These are phyloP conservation scores for Lactarius psammicola DNA, from an alignment of 768 basidiomycete genomes.

Conservation along the genomic window DNA sequence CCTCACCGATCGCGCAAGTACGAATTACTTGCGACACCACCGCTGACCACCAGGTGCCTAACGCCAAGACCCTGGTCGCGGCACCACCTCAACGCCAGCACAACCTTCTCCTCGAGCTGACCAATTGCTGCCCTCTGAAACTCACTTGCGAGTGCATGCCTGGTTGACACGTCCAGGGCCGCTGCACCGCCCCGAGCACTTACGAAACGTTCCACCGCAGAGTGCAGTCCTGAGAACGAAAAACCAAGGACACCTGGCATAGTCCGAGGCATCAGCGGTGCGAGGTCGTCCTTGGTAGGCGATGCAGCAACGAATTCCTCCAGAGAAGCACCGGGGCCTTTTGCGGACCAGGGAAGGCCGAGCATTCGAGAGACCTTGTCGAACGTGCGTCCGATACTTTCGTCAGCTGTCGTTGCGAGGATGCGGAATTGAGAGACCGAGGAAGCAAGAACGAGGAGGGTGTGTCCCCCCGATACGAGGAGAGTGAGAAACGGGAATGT, in stretches of 20 bases:
- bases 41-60: conserved; percentile 73
- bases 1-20: conserved; percentile 64
- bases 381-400: conserved; percentile 73
- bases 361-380: conserved; percentile 82
- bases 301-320: conserved; percentile 59
- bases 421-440: conserved; percentile 59
- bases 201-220: conserved; percentile 62
- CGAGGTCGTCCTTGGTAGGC: conserved; percentile 29
- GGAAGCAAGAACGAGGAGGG: conserved; percentile 74
- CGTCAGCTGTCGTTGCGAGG: conserved; percentile 72
- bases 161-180: conserved; percentile 41
- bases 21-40: conserved; percentile 89
- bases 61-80: conserved; percentile 43
- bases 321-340: conserved; percentile 78
- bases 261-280: conserved; percentile 43
- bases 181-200: conserved; percentile 40
- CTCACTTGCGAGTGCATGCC: conserved; percentile 55
- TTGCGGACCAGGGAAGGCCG: conserved; percentile 56
- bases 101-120: conserved; percentile 76
- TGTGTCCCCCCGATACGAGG: conserved; percentile 93
- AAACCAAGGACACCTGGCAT: conserved; percentile 60
- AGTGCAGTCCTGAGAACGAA: conserved; percentile 79
- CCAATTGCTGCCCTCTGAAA: conserved; percentile 72
- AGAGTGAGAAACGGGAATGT: conserved; percentile 85
- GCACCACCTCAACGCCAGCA: conserved; percentile 51